phyloP scores from a whole-genome alignment of 2,329 filamentous ascomycete species.

The Beauveria australis region DNA sequence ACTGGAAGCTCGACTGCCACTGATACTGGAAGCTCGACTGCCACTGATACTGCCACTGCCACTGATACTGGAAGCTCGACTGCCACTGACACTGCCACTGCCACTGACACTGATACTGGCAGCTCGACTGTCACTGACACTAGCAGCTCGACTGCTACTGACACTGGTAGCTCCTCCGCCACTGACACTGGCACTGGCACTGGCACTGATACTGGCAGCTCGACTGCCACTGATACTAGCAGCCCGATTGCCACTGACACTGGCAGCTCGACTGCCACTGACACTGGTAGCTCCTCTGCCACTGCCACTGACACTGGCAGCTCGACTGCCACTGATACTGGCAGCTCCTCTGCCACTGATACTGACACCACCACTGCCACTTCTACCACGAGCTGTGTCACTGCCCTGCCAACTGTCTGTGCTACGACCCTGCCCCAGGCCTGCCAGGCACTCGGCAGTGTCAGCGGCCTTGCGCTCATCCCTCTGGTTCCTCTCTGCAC shows the following conservation, averaged over 20 bases:
- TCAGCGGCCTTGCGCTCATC: slow-evolving; percentile 10
- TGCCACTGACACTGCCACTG: not conserved
- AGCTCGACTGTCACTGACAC: not conserved
- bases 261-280: not conserved
- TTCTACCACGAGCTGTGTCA: slow-evolving; percentile 11
- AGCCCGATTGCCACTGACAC: not conserved
- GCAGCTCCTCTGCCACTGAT: not conserved
- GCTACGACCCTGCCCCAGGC: slow-evolving; percentile 10
- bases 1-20: not conserved
- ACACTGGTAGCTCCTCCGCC: not conserved
- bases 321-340: not conserved
- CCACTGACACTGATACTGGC: not conserved
- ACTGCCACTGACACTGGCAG: not conserved
- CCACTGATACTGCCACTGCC: not conserved
- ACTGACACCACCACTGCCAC: not conserved
- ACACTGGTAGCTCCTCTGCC: not conserved
- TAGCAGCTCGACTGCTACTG: not conserved
- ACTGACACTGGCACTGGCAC: not conserved
- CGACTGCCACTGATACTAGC: not conserved
- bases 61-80: not conserved
- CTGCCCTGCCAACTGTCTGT: slow-evolving; percentile 7
- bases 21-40: not conserved
- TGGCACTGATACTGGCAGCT: not conserved
- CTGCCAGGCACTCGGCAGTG: slow-evolving; percentile 8
- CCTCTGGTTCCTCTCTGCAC: slow-evolving; percentile 12